Evolutionary conservation across 805 yeast species (phyloP), one percentile per base, ranked within the genome.

Genomic region (Hanseniaspora mollemarum): DNA sequence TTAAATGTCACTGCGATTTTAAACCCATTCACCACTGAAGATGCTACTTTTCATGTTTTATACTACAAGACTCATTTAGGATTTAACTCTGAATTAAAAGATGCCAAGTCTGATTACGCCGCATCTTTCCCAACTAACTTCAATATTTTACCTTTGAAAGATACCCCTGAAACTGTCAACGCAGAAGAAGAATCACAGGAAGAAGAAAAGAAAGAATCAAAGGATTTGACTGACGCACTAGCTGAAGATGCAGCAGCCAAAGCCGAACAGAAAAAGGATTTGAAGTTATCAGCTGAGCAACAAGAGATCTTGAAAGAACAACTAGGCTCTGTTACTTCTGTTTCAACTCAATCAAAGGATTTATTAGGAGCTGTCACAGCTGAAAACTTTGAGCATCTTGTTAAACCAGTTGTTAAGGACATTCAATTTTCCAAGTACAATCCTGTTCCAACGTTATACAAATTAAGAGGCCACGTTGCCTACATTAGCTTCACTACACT

Each of bases 381-480:
- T 24, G 33, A 39, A 22, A 26, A 33, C 19, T 46, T 28, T 26
- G 44, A 55, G 24, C 53, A 53, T 38, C 51, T 64, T 15, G 58
- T 64, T 21, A 58, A 64, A 0, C 71, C 73, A 31, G 64, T 69
- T 52, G 69, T 77, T 16, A 71, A 73, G 49, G 83, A 90, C 8
- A 67, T 92, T 54, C 75, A 72, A 49, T 63, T 87, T 45, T 84
- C 95, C 13, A 76, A 77, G 49, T 90, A 95, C 92, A 81, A 84
- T 56, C 95, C 96, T 3, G 87, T 87, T 13, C 81, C 90, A 28
- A 70, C 81, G 16, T 67, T 71, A 46, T 77, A 74, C 61, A 75
- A 70, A 57, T 52, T 67, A n/a, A 75, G 73, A 61, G 97, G 97
- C 24, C 95, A 88, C 60, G 70, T 88, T 58, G 70, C 83, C 53